Conservation (phyloP, 2,329 filamentous ascomycete genomes). For the Ophidiomyces ophidiicola region DNA sequence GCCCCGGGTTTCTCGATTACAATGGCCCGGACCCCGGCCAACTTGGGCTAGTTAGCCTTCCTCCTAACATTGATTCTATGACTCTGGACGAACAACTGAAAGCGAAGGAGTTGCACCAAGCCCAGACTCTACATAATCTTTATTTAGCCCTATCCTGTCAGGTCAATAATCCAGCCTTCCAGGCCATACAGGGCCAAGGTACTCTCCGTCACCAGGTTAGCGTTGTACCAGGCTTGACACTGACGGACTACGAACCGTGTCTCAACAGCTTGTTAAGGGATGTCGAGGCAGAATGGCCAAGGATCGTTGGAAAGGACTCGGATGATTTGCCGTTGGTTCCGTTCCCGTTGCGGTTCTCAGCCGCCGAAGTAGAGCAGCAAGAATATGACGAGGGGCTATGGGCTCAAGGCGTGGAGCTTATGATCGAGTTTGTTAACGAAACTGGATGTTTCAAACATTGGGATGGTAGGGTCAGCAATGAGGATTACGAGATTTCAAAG, state of each 20-base stretch:
- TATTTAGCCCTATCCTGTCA: constrained; percentile 17
- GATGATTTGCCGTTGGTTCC: constrained; percentile 9
- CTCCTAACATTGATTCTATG: constrained; percentile 17
- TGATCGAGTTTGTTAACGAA: constrained; percentile 18
- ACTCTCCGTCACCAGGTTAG: constrained; percentile 19
- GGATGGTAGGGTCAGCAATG: constrained; percentile 19
- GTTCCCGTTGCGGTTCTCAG: constrained; percentile 18
- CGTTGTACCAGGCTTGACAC: constrained; percentile 17
- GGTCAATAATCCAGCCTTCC: constrained; percentile 15
- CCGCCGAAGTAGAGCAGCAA: constrained; percentile 15
- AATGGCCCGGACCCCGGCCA: constrained; percentile 17
- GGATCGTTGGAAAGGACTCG: constrained; percentile 14
- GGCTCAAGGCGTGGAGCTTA: constrained; percentile 20
- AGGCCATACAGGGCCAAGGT: constrained; percentile 17
- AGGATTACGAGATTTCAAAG: constrained; percentile 17
- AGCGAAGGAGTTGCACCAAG: constrained; percentile 17
- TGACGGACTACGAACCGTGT: constrained; percentile 19
- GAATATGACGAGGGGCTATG: constrained; percentile 18
- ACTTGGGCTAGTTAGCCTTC: constrained; percentile 14
- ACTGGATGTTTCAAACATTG: constrained; percentile 21
- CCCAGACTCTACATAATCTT: constrained; percentile 20
- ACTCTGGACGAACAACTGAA: constrained; percentile 16
- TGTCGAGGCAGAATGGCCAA: constrained; percentile 17
- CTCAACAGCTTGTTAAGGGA: constrained; percentile 16
- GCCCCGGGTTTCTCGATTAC: constrained; percentile 19